Evolutionary conservation across 1,284 basidiomycete genomes (phyloP).

Genomic region (Chiua sp.): DNA sequence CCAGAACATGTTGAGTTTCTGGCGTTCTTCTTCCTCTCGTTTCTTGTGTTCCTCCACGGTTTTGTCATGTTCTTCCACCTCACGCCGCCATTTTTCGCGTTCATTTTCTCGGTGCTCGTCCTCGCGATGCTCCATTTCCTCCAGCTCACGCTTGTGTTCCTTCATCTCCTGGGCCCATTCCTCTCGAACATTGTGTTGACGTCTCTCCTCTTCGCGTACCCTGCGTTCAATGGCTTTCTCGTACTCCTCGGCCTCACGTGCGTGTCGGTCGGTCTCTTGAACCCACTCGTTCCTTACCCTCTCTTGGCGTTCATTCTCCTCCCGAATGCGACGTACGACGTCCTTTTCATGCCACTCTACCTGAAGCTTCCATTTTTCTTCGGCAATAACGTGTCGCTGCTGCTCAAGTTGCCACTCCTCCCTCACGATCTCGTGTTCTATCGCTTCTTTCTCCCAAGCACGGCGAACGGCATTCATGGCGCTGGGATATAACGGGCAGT

Average conservation of each 20-base stretch:
- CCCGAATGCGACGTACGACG: conserved; percentile 10
- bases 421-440: neutral
- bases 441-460: conserved; percentile 15
- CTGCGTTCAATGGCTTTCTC: neutral
- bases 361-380: conserved; percentile 18
- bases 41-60: too few species aligned
- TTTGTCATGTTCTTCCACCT: too few species aligned
- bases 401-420: conserved; percentile 17
- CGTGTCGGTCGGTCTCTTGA: conserved; percentile 7
- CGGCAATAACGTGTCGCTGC: neutral
- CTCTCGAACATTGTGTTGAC: conserved; percentile 6
- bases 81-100: conserved; percentile 11
- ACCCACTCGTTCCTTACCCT: conserved; percentile 13
- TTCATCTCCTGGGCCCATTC: conserved; percentile 14
- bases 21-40: too few species aligned
- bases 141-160: conserved; percentile 2
- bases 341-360: conserved; percentile 18
- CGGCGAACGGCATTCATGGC: conserved; percentile 14
- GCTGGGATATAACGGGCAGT: conserved; percentile 18
- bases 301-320: conserved; percentile 21
- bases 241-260: conserved; percentile 10
- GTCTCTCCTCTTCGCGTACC: conserved; percentile 9
- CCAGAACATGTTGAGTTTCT: too few species aligned
- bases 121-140: conserved; percentile 17
- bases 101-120: neutral